These are phyloP conservation scores for Gossypium herbaceum DNA, from an alignment of 345 rosid genomes.

Conservation along the genomic window DNA sequence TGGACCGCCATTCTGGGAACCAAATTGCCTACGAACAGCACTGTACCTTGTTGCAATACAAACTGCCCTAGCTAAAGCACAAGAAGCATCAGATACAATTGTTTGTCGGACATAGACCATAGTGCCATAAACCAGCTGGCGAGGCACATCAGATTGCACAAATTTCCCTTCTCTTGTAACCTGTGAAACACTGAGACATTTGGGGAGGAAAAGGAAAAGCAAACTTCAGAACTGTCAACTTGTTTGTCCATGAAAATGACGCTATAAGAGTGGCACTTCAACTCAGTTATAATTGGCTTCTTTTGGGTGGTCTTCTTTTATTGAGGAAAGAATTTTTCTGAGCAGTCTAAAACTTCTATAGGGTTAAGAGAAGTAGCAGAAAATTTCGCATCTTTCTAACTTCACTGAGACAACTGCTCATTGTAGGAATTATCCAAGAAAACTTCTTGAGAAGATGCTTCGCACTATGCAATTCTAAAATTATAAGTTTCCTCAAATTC, in stretches of 20 bases:
- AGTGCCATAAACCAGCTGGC: constrained; percentile 90
- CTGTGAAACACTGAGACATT: constrained; percentile 65
- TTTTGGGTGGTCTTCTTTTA: background rate
- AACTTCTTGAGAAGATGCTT: constrained; percentile 1
- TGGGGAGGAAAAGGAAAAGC: constrained; percentile 12
- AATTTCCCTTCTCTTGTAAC: constrained; percentile 91
- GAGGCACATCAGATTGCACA: constrained; percentile 72
- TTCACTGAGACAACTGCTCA: background rate
- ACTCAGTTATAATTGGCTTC: background rate
- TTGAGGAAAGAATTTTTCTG: background rate
- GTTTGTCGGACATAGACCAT: constrained; percentile 89
- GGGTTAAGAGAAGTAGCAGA: background rate
- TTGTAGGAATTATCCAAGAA: background rate
- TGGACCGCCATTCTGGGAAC: constrained; percentile 56
- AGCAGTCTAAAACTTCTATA: background rate
- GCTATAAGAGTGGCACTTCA: background rate
- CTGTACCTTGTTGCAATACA: constrained; percentile 98
- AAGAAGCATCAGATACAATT: constrained; percentile 85
- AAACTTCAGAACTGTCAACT: constrained; percentile 21
- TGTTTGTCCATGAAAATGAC: background rate
- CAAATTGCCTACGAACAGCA: constrained; percentile 96
- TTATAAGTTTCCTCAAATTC: background rate
- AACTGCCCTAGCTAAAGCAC: constrained; percentile 84
- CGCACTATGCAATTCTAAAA: background rate
- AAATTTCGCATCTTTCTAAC: background rate